phyloP scores from a whole-genome alignment of 768 basidiomycete genomes.

The Cantharellus anzutake region DNA sequence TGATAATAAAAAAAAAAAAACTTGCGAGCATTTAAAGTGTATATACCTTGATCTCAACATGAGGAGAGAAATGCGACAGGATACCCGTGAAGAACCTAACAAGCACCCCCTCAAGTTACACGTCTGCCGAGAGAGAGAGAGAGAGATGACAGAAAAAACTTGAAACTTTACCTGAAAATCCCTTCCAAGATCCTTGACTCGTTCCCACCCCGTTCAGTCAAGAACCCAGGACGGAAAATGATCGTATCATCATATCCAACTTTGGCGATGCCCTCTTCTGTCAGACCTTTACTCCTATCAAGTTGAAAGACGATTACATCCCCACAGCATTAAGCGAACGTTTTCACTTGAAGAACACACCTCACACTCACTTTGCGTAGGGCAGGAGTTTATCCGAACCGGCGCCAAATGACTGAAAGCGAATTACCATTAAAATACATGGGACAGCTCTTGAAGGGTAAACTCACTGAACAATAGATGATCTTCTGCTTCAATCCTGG shows the following conservation, averaged over 20 bases:
- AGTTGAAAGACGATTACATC: neutral
- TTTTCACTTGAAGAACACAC: neutral
- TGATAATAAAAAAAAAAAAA: neutral
- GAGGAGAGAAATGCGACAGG: conserved; percentile 21
- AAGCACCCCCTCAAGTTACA: too few species aligned
- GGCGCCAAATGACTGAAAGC: conserved; percentile 19
- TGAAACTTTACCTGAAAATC: conserved; percentile 22
- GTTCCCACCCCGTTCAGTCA: conserved; percentile 22
- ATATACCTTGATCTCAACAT: conserved; percentile 27
- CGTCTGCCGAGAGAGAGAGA: neutral
- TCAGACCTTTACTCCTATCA: conserved; percentile 50
- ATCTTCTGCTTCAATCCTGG: conserved; percentile 33
- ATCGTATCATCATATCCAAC: conserved; percentile 56
- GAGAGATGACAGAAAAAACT: neutral
- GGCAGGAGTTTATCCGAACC: conserved; percentile 30
- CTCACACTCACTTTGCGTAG: conserved; percentile 26
- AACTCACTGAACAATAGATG: conserved; percentile 29
- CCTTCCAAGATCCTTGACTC: conserved; percentile 18
- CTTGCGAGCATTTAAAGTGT: neutral
- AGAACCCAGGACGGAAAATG: conserved; percentile 42
- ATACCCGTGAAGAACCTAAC: conserved; percentile 21
- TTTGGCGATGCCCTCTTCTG: conserved; percentile 44
- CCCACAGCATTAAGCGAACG: neutral
- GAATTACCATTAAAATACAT: too few species aligned
- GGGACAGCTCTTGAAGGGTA: conserved; percentile 21